A percentile compares a stretch with the other conserved stretches of the same genome.
Evolutionary conservation across 2,329 filamentous ascomycete species (phyloP).

Genomic region (Raffaelea albimanens): DNA sequence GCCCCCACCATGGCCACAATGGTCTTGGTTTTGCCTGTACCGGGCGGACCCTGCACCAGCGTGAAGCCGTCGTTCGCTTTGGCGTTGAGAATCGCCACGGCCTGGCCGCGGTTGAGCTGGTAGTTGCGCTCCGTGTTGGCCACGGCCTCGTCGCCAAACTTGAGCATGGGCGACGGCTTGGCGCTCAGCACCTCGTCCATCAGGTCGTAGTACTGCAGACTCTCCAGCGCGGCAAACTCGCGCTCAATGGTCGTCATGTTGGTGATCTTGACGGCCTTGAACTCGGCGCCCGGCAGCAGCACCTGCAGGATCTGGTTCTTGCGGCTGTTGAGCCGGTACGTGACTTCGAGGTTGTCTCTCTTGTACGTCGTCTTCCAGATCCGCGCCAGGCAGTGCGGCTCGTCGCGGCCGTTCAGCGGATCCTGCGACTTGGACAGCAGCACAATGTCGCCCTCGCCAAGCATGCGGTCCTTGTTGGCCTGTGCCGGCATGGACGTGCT

Average conservation of each 20-base stretch:
- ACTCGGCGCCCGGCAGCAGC: slow-evolving; percentile 58
- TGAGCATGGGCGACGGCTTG: slow-evolving; percentile 79
- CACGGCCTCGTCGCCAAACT: slow-evolving; percentile 67
- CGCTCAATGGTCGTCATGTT: slow-evolving; percentile 92
- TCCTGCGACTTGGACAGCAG: slow-evolving; percentile 64
- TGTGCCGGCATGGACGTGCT: slow-evolving; percentile 68
- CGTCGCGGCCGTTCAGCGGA: slow-evolving; percentile 48
- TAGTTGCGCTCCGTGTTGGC: slow-evolving; percentile 65
- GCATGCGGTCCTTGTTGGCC: slow-evolving; percentile 39
- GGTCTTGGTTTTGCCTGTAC: slow-evolving; percentile 97
- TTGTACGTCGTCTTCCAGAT: slow-evolving; percentile 75
- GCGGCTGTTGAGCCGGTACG: slow-evolving; percentile 68
- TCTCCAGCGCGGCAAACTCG: slow-evolving; percentile 86
- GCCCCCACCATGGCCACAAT: slow-evolving; percentile 94
- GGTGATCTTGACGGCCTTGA: slow-evolving; percentile 74
- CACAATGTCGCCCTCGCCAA: slow-evolving; percentile 82
- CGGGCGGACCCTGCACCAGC: slow-evolving; percentile 88
- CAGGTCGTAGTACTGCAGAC: slow-evolving; percentile 89
- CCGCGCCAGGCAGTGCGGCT: slow-evolving; percentile 76
- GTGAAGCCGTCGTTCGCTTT: slow-evolving; percentile 96
- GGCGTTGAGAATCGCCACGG: slow-evolving; percentile 83
- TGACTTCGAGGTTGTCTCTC: slow-evolving; percentile 71
- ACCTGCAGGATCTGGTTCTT: slow-evolving; percentile 51
- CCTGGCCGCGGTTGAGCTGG: slow-evolving; percentile 78
- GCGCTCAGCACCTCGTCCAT: slow-evolving; percentile 82